Evolutionary conservation across 139 green algal species (phyloP), one percentile per base, ranked within the genome.

Genomic region (Picochlorum sp.): DNA sequence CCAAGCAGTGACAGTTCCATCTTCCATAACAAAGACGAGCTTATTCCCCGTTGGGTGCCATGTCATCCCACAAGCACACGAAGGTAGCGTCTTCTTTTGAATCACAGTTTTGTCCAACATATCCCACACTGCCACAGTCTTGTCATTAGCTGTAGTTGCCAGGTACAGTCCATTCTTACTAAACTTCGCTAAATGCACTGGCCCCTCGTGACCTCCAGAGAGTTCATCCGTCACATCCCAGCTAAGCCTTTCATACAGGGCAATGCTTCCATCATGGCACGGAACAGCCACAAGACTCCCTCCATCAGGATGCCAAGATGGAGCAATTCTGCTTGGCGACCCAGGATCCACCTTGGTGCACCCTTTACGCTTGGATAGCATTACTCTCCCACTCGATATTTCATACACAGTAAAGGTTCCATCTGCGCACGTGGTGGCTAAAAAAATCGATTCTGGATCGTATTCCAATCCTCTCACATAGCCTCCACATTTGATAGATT

Each of bases 91-190:
- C 22, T 50, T 20, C 54, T 65, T 43, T 18, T 54, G 61, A 3
- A 82, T 5, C 4, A 51, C 33, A 20, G 61, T 60, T 18, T 36
- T 40, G 12, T 58, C 36, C 5, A 57, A 64, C 4, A 87, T 63
- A 33, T 84, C 66, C 87, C 85, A 95, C 24, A 94, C 22, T 10
- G 78, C 63, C n/a, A 93, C 35, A 0, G 61, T 52, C 30, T 75
- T 50, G 68, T 93, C 85, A 14, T 44, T 26, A 33, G 54, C 76
- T 2, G 73, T 79, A 5, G 78, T 79, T 1, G 76, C 76, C 1
- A 83, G 47, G 65, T 94, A 95, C 20, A 89, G 65, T 28, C 82
- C 81, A 61, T 94, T 95, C 13, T 80, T 79, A 7, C 79, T 91
- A 62, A 86, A 93, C 10, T 72, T 60, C 5, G 89, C 18, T 8